Evolutionary conservation across 148 eudicot genomes (phyloP).

Genomic region (Linanthus parryae): DNA sequence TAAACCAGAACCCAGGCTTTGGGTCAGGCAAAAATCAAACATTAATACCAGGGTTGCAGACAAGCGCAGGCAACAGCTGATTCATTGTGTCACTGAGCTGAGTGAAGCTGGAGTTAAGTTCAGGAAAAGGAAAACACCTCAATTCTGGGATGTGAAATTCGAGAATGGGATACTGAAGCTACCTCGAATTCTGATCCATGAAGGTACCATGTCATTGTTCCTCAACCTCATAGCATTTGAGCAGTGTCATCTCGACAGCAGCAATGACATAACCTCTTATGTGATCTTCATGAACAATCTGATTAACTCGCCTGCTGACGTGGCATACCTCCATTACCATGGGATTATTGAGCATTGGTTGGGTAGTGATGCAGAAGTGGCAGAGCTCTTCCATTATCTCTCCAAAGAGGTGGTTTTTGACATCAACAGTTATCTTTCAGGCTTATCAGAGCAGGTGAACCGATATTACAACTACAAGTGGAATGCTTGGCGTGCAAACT

Average conservation of each 20-base stretch:
- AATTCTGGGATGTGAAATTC: conserved; percentile 85
- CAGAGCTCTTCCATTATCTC: conserved; percentile 70
- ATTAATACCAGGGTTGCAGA: conserved; percentile 43
- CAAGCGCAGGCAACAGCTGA: conserved; percentile 64
- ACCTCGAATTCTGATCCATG: conserved; percentile 75
- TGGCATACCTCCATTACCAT: conserved; percentile 68
- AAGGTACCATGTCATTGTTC: conserved; percentile 81
- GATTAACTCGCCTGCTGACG: conserved; percentile 66
- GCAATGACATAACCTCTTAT: conserved; percentile 80
- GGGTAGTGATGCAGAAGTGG: conserved; percentile 76
- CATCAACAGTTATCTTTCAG: conserved; percentile 62
- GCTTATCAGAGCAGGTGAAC: conserved; percentile 61
- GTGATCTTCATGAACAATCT: conserved; percentile 90
- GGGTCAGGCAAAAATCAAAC: conserved; percentile 65
- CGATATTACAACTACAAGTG: conserved; percentile 51
- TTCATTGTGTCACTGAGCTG: conserved; percentile 72
- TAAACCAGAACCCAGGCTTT: conserved; percentile 37
- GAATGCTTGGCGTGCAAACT: conserved; percentile 82
- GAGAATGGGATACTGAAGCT: conserved; percentile 56
- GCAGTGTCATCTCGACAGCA: conserved; percentile 77
- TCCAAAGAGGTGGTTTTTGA: conserved; percentile 94
- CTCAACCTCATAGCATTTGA: conserved; percentile 83
- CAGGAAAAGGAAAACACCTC: conserved; percentile 54
- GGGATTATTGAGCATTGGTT: conserved; percentile 95
- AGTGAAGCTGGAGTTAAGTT: conserved; percentile 72